Evolutionary conservation across 1,284 basidiomycete species (phyloP), one percentile per base, ranked within the genome.

Genomic region (Moniliella sp.): DNA sequence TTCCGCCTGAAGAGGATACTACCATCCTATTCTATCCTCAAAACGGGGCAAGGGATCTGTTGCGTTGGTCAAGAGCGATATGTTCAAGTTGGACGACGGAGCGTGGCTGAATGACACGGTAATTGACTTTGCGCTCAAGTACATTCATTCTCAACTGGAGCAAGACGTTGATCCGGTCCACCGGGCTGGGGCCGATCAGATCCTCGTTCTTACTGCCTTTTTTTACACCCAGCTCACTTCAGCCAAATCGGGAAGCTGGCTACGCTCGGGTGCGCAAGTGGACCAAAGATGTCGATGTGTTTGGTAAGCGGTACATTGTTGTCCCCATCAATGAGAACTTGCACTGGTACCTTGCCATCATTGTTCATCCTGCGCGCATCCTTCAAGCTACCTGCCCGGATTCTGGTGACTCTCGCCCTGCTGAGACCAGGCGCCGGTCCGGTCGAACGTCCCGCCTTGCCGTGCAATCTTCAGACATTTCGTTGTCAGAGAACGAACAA

Each of bases 331-430:
- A 97, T 52, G 91, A 97, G 61, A 68, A 84, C 49, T 64, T 82
- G 28, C 91, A 99, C 64, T 97, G 91, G 91, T 97, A 91, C 60
- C 69, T 97, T 14, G 86, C 81, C 4, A 73, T 97, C 43, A 84
- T 99, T 45, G 76, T 74, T 60, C 75, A 79, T 38, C 88, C 91
- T 0, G 71, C 12, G 5, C 8, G 15, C 18, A 30, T 18, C 11
- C 21, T 28, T 4, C n/a, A n/a, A n/a, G n/a, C n/a, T n/a, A n/a
- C n/a, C n/a, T n/a, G n/a, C n/a, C n/a, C n/a, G n/a, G n/a, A n/a
- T n/a, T n/a, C n/a, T n/a, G n/a, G n/a, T n/a, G n/a, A n/a, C n/a
- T n/a, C n/a, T n/a, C n/a, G n/a, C n/a, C n/a, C n/a, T n/a, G n/a
- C n/a, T n/a, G n/a, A n/a, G n/a, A n/a, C n/a, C n/a, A n/a, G n/a